Evolutionary conservation across 176 grass and related monocot genomes (phyloP), one percentile per base, ranked within the genome.

Genomic region (Dactylis glomerata): DNA sequence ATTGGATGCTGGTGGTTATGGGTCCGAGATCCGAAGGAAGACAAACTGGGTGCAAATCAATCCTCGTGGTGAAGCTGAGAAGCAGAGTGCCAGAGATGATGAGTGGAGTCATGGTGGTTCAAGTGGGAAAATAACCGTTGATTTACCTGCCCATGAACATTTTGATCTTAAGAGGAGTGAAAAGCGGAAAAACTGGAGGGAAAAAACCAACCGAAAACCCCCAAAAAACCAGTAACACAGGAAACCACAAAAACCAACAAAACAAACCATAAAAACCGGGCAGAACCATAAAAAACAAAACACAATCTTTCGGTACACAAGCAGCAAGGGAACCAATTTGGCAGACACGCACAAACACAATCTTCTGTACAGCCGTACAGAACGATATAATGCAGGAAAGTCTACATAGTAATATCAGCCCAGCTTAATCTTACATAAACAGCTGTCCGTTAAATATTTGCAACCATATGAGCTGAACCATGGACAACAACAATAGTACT

Each of bases 151-250:
- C 12, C 92, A 96, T 73, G 88, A 96, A 33, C 83, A 81, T 75
- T 99, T 99, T 86, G 86, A 96, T 86, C 83, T 93, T 87, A 90
- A 93, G 61, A 89, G 32, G 40, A 87, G 90, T 61, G 88, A 94
- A n/a, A n/a, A n/a, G n/a, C n/a, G n/a, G n/a, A n/a, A n/a, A n/a
- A n/a, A n/a, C n/a, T n/a, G n/a, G n/a, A n/a, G n/a, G n/a, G n/a
- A n/a, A n/a, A n/a, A n/a, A n/a, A n/a, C n/a, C n/a, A n/a, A n/a
- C n/a, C n/a, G n/a, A n/a, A n/a, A n/a, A n/a, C n/a, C n/a, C n/a
- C n/a, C n/a, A n/a, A n/a, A n/a, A n/a, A n/a, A n/a, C n/a, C n/a
- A n/a, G n/a, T n/a, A n/a, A n/a, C n/a, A n/a, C n/a, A n/a, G n/a
- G n/a, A n/a, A n/a, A n/a, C n/a, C n/a, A n/a, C n/a, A n/a, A n/a